These are phyloP conservation scores for Fusarium annulatum DNA, from an alignment of 2,329 filamentous ascomycete genomes.

Conservation along the genomic window DNA sequence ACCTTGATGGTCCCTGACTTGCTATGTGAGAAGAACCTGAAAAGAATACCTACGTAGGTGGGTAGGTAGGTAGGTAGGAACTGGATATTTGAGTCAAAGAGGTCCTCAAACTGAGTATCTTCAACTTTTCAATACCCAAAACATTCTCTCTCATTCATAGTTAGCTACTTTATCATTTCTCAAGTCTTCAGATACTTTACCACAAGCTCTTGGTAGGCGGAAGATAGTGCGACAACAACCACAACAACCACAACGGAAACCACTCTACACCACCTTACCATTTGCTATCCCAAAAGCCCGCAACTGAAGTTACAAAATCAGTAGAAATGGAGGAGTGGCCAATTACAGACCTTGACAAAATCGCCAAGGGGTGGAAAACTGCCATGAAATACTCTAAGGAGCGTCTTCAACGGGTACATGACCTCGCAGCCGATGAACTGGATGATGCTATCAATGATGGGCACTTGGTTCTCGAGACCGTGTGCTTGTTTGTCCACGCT, in stretches of 20 bases:
- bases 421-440: constrained; percentile 49
- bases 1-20: constrained; percentile 35
- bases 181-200: not conserved
- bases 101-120: constrained; percentile 1
- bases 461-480: constrained; percentile 52
- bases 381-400: constrained; percentile 52
- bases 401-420: constrained; percentile 48
- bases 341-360: constrained; percentile 49
- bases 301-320: not conserved
- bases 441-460: constrained; percentile 49
- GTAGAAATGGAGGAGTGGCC: constrained; percentile 39
- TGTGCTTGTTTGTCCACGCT: constrained; percentile 54
- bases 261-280: constrained; percentile 5
- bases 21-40: not conserved
- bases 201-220: not conserved
- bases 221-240: not conserved
- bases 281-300: not conserved
- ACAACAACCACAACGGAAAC: not conserved
- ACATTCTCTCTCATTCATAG: not conserved
- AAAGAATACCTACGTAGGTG: not conserved
- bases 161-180: not conserved
- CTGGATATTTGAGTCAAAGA: constrained; percentile 19
- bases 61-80: not conserved
- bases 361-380: constrained; percentile 53
- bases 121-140: not conserved